Evolutionary conservation across 208 protist species (phyloP).

Genomic region (Trypanosoma grayi): DNA sequence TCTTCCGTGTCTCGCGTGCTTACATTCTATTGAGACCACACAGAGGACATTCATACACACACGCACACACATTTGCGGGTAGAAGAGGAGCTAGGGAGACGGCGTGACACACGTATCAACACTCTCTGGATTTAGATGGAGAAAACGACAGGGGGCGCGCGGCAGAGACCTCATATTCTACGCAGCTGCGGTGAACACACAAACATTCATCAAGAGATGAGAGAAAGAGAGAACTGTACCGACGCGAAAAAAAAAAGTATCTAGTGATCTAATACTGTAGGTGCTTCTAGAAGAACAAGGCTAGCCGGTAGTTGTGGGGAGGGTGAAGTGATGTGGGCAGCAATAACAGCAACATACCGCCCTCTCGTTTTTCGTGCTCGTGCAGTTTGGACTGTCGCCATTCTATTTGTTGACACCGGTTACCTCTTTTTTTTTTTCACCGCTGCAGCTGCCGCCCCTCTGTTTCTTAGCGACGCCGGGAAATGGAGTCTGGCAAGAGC

Average conservation of each 20-base stretch:
- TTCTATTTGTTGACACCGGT: too few species aligned
- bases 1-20: too few species aligned
- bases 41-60: too few species aligned
- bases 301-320: neutral
- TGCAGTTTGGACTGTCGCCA: too few species aligned
- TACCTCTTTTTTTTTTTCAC: neutral
- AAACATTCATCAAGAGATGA: neutral
- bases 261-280: constrained; percentile 16
- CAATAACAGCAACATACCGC: neutral
- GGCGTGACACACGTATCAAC: too few species aligned
- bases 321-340: neutral
- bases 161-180: too few species aligned
- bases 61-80: too few species aligned
- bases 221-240: neutral
- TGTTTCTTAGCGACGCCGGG: constrained; percentile 41
- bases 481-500: constrained; percentile 68
- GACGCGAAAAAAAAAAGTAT: neutral
- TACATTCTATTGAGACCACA: too few species aligned
- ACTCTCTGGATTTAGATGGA: too few species aligned
- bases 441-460: neutral
- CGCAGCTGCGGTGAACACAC: too few species aligned
- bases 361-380: neutral
- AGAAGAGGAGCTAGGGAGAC: too few species aligned
- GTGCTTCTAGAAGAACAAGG: neutral
- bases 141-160: too few species aligned